Base-by-base conservation (phyloP, 768 basidiomycete species). In the Trametes maxima region DNA sequence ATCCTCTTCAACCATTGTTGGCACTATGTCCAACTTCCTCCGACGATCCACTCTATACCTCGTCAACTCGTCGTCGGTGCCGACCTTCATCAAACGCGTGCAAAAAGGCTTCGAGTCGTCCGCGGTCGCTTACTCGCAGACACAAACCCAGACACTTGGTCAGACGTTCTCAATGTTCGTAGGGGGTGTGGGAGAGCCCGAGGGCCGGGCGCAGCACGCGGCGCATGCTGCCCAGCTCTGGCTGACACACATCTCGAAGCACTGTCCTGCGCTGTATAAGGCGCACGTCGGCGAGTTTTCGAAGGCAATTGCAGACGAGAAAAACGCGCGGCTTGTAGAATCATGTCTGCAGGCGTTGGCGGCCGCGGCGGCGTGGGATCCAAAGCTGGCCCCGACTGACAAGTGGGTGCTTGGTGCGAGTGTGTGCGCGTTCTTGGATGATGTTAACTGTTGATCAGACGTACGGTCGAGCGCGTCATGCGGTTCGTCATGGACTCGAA, bases 31-130 rank as follows among this genome's bases (percentile, higher is more conserved):
- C 1, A 76, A 76, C 42, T 74, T 98, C 65, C 75, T 96, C 42
- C 89, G 88, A 35, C 84, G 87, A 17, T 84, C 84, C 4, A 85
- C 82, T 50, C 83, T 90, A 51, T 84, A 87, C 49, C 79, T 95
- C 66, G 66, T 96, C 70, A 97, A 96, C 70, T 86, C 89, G 52
- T 94, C 95, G 0, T 90, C 89, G 0, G 82, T 98, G 17, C 87
- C 95, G 1, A 87, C 87, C 0, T 80, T 98, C 22, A 74, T 98
- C 65, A 87, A 88, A 65, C 84, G 86, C 24, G 67, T 88, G 5
- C 82, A 84, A 54, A 85, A 81, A 57, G 78, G 76, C 13, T 66
- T 63, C 43, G 65, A 67, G 28, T 54, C 62, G 5, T 55, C 62
- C 7, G 48, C 62, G 3, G 57, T 64, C 14, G 62, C 57, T 1